These are phyloP conservation scores for Trametes versicolor DNA, from an alignment of 1,284 basidiomycete genomes.

Conservation along the genomic window DNA sequence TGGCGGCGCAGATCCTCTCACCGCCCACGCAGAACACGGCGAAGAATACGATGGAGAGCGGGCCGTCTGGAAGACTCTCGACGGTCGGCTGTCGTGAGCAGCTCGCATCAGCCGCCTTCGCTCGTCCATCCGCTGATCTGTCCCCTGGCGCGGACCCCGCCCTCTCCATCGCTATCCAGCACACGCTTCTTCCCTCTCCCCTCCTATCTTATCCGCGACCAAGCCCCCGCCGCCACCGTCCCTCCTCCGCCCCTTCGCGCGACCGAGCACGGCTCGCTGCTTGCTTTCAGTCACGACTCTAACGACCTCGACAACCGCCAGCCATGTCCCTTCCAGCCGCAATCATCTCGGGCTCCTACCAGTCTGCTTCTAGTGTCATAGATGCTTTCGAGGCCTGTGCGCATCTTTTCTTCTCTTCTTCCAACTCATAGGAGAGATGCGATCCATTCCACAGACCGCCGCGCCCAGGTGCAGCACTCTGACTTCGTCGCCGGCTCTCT, in stretches of 20 bases:
- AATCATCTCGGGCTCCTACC: constrained; percentile 58
- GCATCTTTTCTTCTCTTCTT: constrained; percentile 47
- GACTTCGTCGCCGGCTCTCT: constrained; percentile 63
- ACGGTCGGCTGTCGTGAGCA: not conserved
- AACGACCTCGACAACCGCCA: constrained; percentile 24
- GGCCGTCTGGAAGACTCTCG: not conserved
- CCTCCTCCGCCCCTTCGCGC: not conserved
- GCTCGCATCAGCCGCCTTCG: not conserved
- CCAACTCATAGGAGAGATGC: not conserved
- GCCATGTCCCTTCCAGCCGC: constrained; percentile 54
- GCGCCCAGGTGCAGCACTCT: constrained; percentile 68
- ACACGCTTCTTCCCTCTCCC: constrained; percentile 6
- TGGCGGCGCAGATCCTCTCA: not conserved
- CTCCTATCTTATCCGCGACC: constrained; percentile 9
- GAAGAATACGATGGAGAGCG: not conserved
- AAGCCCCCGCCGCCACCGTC: not conserved
- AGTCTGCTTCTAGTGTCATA: constrained; percentile 58
- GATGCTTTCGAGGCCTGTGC: constrained; percentile 61
- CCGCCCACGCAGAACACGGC: not conserved
- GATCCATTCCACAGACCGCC: constrained; percentile 57
- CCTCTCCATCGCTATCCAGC: not conserved
- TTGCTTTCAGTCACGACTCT: constrained; percentile 25
- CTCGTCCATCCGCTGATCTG: not conserved
- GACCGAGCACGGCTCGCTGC: not conserved
- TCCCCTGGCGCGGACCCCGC: not conserved